A percentile compares a stretch with the other conserved stretches of the same genome.
Evolutionary conservation across 371 early-diverging fungal genomes (phyloP).

Genomic region (Astathelohania contejeani): DNA sequence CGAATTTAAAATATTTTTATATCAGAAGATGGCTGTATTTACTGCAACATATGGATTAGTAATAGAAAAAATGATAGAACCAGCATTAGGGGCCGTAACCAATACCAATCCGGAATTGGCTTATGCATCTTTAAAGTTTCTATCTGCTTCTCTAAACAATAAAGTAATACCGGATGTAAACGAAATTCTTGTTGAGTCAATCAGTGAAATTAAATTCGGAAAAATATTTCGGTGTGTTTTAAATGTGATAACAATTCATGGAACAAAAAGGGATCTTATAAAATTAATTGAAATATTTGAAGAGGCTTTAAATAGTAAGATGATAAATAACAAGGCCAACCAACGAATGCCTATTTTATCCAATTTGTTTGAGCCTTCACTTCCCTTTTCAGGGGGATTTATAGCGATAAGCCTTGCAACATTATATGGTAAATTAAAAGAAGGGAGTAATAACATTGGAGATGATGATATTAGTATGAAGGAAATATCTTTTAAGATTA

Average conservation of each 20-base stretch:
- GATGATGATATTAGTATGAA: no score
- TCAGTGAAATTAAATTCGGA: no score
- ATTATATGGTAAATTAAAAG: background rate
- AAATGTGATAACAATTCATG: conserved; percentile 15
- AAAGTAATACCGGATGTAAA: no score
- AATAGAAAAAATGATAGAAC: conserved; percentile 11
- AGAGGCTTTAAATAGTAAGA: background rate
- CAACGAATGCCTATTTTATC: background rate
- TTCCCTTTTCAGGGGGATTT: background rate
- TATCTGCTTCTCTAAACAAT: no score
- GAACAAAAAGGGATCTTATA: conserved; percentile 9
- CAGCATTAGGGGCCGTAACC: conserved; percentile 2
- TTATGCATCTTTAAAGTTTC: conserved; percentile 28
- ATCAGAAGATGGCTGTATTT: no score
- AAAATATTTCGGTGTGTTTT: conserved; percentile 43
- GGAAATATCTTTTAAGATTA: no score
- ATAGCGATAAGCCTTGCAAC: background rate
- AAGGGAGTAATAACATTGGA: no score
- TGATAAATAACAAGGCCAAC: background rate
- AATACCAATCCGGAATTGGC: conserved; percentile 32
- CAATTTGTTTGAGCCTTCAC: background rate
- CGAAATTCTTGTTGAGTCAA: background rate
- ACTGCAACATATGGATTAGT: no score
- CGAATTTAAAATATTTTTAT: no score
- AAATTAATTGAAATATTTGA: conserved; percentile 12